A percentile compares a stretch with the other conserved stretches of the same genome.
phyloP scores from a whole-genome alignment of 306 rosid species.

The Quercus berberidifolia region DNA sequence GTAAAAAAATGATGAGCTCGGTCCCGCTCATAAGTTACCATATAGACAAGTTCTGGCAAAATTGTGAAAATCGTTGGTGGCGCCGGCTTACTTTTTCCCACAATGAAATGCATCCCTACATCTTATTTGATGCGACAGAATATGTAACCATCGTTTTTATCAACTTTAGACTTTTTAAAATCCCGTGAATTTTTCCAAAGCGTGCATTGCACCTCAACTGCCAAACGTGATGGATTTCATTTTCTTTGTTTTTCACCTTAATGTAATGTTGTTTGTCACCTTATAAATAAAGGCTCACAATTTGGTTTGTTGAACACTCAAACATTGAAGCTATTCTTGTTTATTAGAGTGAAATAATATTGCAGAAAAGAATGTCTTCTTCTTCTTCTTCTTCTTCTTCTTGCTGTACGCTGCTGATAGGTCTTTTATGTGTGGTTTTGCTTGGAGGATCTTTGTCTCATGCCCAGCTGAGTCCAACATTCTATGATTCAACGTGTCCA shows the following conservation, averaged over 20 bases:
- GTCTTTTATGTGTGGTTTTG: constrained; percentile 13
- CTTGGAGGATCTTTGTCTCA: constrained; percentile 23
- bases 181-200: no score
- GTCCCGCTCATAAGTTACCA: no score
- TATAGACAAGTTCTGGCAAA: no score
- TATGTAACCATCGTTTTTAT: no score
- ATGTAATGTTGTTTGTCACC: neutral
- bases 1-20: no score
- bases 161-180: neutral
- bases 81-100: no score
- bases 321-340: neutral
- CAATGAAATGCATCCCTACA: no score
- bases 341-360: neutral
- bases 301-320: neutral
- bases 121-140: no score
- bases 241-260: no score
- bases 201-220: no score
- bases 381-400: neutral
- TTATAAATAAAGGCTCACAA: neutral
- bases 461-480: constrained; percentile 16
- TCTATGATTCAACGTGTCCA: constrained; percentile 31
- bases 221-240: no score
- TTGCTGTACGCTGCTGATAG: neutral
- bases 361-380: neutral
- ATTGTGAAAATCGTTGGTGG: no score